These are phyloP conservation scores for Sugiyamaella marilandica DNA, from an alignment of 805 yeast species.

Conservation along the genomic window DNA sequence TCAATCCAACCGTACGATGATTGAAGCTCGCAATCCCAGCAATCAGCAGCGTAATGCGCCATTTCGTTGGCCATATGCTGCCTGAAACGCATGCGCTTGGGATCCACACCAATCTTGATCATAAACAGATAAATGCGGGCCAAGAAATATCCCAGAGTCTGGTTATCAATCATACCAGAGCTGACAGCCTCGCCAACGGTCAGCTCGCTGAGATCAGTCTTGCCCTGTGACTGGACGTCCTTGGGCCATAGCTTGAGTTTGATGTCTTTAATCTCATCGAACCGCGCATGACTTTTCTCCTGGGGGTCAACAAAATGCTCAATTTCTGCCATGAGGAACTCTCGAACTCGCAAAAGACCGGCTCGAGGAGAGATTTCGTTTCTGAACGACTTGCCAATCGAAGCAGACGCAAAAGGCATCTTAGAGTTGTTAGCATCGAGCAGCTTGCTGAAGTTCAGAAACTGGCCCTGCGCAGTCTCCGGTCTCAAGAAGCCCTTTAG, in stretches of 20 bases:
- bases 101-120: constrained; percentile 84
- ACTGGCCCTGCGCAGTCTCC: constrained; percentile 99
- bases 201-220: constrained; percentile 56
- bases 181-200: constrained; percentile 89
- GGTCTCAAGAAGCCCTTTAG: constrained; percentile 95
- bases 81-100: constrained; percentile 82
- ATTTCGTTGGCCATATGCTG: constrained; percentile 98
- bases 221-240: constrained; percentile 82
- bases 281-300: constrained; percentile 77
- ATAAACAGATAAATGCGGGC: constrained; percentile 89
- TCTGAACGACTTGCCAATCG: constrained; percentile 97
- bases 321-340: constrained; percentile 98
- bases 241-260: constrained; percentile 77
- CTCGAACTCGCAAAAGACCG: constrained; percentile 96
- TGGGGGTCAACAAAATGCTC: constrained; percentile 97
- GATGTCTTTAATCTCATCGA: constrained; percentile 67
- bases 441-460: constrained; percentile 88
- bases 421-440: constrained; percentile 91
- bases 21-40: constrained; percentile 98
- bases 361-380: constrained; percentile 98
- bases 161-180: constrained; percentile 86
- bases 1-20: constrained; percentile 99
- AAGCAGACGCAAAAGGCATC: constrained; percentile 99
- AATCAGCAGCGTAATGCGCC: constrained; percentile 99
- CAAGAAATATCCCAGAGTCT: constrained; percentile 94